These are phyloP conservation scores for Citrus hindsii DNA, from an alignment of 345 rosid species.

Conservation along the genomic window DNA sequence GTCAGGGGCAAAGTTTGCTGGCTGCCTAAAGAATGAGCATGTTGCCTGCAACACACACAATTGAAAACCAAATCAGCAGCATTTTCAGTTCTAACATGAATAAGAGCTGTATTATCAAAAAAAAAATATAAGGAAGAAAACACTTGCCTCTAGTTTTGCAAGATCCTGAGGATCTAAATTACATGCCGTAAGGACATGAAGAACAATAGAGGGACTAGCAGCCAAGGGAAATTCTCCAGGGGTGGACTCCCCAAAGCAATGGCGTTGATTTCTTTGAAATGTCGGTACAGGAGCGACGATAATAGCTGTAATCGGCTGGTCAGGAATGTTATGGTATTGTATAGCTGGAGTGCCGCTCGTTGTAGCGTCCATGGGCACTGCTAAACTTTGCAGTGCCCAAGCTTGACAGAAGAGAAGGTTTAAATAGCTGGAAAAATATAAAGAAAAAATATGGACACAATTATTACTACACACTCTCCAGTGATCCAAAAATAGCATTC, in stretches of 20 bases:
- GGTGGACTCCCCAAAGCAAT: constrained; percentile 69
- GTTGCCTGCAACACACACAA: constrained; percentile 64
- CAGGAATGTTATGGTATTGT: constrained; percentile 68
- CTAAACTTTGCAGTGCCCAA: constrained; percentile 56
- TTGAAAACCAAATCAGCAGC: constrained; percentile 55
- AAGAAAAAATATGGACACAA: constrained; percentile 12
- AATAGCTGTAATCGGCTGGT: constrained; percentile 57
- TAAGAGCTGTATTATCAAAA: constrained; percentile 4
- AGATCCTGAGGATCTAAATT: constrained; percentile 91
- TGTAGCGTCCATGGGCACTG: constrained; percentile 94
- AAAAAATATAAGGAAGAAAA: neutral
- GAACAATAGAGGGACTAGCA: constrained; percentile 87
- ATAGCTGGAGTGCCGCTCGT: constrained; percentile 64
- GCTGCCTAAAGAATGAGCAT: constrained; percentile 93
- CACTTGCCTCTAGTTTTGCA: constrained; percentile 91
- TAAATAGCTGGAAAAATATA: constrained; percentile 26
- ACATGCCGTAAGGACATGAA: constrained; percentile 86
- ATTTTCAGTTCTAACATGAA: constrained; percentile 42
- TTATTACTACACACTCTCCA: constrained; percentile 15
- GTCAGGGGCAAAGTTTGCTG: constrained; percentile 84
- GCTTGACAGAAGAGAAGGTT: constrained; percentile 26
- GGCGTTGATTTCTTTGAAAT: constrained; percentile 69
- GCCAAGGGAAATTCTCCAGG: constrained; percentile 99
- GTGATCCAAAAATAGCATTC: constrained; percentile 16
- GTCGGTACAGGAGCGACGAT: constrained; percentile 46